Conservation (phyloP, 306 rosid genomes). For the Oemleria cerasiformis region DNA sequence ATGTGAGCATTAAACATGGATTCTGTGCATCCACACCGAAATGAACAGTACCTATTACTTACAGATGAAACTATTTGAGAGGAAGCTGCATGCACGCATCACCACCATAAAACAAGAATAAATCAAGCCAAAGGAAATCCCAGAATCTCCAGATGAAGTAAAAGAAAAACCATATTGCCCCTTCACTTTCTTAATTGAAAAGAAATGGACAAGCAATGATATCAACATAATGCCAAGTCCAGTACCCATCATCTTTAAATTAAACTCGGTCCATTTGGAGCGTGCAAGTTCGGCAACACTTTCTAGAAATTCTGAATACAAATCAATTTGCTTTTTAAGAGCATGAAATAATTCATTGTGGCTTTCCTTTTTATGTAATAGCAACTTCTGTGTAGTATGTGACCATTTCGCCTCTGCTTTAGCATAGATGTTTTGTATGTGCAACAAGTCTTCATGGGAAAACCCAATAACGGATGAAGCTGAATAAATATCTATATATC, state of each 20-base stretch:
- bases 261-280: constrained; percentile 95
- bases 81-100: constrained; percentile 79
- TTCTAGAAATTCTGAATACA: constrained; percentile 59
- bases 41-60: constrained; percentile 39
- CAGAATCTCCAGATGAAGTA: constrained; percentile 41
- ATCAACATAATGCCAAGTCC: constrained; percentile 75
- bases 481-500: constrained; percentile 84
- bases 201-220: constrained; percentile 60
- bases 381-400: constrained; percentile 42
- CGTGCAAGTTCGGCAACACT: constrained; percentile 87
- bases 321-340: constrained; percentile 66
- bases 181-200: constrained; percentile 51
- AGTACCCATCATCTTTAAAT: constrained; percentile 69
- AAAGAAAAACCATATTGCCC: constrained; percentile 42
- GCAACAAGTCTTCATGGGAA: constrained; percentile 75
- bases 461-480: constrained; percentile 86
- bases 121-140: constrained; percentile 40
- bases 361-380: constrained; percentile 34
- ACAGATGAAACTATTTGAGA: constrained; percentile 91
- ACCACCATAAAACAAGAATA: constrained; percentile 61
- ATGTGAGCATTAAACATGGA: constrained; percentile 16
- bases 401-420: constrained; percentile 69
- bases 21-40: neutral
- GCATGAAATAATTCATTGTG: constrained; percentile 40
- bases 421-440: constrained; percentile 48